Base-by-base conservation (phyloP, 306 rosid genomes). In the Cicer judaicum region DNA sequence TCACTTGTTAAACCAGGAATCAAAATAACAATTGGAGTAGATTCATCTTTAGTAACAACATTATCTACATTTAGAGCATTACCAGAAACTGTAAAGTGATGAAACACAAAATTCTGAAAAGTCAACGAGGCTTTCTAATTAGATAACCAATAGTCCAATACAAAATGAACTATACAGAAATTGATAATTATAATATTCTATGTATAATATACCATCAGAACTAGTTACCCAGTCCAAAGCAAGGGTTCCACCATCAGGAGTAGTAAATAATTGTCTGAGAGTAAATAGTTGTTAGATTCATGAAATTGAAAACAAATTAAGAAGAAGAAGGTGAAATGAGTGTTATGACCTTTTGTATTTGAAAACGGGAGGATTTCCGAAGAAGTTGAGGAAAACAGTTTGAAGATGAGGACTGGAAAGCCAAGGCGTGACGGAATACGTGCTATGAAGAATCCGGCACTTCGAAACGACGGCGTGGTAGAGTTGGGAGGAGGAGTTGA, bases 1-100 rank as follows among this genome's bases (percentile, higher is more conserved):
- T 92, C 98, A 73, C 96, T 92, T 16, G 96, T 90, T 72, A 92
- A 84, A 72, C 98, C 98, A 77, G 98, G 98, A 83, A 92, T 84
- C 47, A 85, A 87, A 50, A 90, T n/a, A 79, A 89, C 79, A 70
- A 90, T 86, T 34, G 96, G 98, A 56, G 85, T 87, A n/a, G 84
- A 79, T 39, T 87, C 90, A 80, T 86, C 87, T 72, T 75, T 77
- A 54, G 82, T 53, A 62, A 72, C 60, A 75, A 72, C 76, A 78
- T 29, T 8, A 34, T 42, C 50, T 74, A n/a, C 55, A 59, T 48
- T 76, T 39, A 18, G 40, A 78, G 63, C 79, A 65, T 41, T 86
- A 64, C 81, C 81, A 11, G 65, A 63, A 81, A 87, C 94, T 92
- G 87, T 16, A 61, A 75, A 34, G 78, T 49, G 66, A 75, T 43